Evolutionary conservation across 2,329 filamentous ascomycete genomes (phyloP).

Genomic region (Aplosporella prunicola): DNA sequence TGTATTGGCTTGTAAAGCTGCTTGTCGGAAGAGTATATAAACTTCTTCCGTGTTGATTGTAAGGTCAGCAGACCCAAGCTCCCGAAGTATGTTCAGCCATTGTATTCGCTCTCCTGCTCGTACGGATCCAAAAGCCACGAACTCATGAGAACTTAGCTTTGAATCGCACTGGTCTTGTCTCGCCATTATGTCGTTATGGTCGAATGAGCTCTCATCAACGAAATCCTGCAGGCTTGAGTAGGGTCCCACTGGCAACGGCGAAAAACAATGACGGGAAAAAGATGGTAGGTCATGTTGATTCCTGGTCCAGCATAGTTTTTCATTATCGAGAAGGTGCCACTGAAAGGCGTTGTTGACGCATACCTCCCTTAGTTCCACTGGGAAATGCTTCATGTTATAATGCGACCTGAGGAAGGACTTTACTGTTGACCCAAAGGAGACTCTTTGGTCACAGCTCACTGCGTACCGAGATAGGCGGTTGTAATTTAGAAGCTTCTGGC

Average conservation of each 20-base stretch:
- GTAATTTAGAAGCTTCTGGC: background rate
- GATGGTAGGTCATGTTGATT: background rate
- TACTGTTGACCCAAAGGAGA: background rate
- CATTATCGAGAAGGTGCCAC: conserved; percentile 20
- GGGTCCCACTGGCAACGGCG: background rate
- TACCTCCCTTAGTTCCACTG: conserved; percentile 21
- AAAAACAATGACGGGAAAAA: background rate
- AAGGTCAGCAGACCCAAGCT: conserved; percentile 5
- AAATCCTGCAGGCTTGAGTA: conserved; percentile 3
- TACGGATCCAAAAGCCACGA: conserved; percentile 6
- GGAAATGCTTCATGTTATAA: conserved; percentile 16
- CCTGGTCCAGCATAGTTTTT: background rate
- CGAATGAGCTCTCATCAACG: background rate
- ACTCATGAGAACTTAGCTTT: conserved; percentile 4
- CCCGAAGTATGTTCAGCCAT: conserved; percentile 11
- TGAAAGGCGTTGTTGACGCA: conserved; percentile 36
- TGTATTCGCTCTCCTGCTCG: conserved; percentile 10
- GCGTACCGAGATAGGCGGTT: background rate
- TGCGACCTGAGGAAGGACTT: conserved; percentile 19
- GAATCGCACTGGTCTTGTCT: background rate
- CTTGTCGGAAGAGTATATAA: conserved; percentile 1
- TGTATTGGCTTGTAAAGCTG: conserved; percentile 6
- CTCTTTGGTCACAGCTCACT: background rate
- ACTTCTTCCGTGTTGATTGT: background rate
- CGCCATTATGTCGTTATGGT: conserved; percentile 4